Evolutionary conservation across 2,329 filamentous ascomycete species (phyloP), one percentile per base, ranked within the genome.

Genomic region (Alternaria sp.): DNA sequence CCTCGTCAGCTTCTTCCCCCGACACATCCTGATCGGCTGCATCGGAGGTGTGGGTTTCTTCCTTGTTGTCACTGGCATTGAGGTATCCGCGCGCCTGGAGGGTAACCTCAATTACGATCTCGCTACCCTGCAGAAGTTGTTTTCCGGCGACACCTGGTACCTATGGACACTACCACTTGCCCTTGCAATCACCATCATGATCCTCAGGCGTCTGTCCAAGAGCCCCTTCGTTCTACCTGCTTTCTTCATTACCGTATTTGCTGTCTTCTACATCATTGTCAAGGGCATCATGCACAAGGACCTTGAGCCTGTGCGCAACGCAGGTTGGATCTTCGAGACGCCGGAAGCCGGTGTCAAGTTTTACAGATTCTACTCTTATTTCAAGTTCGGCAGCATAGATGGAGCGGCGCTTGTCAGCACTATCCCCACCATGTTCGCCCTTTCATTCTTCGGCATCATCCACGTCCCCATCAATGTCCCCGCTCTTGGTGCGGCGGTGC

Each of bases 401-500:
- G 97, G 93, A 91, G 85, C 86, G 47, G 96, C 95, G 3, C 86
- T 99, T 52, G 82, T 85, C n/a, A 90, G 93, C 73, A 94, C 91
- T 1, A 86, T 97, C 28, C 96, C 96, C 1, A 94, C 96, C 28
- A 98, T 99, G 92, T 89, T 99, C 73, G 96, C 96, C 0, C 83
- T 99, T 64, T 98, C 96, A 0, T 99, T 99, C 83, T 99, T 99
- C 73, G 96, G 96, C 56, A 91, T 99, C 59, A 87, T 99, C 3
- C 96, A 99, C 77, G 96, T 99, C 3, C 96, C 96, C 0, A 99
- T 99, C 81, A 99, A 99, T 73, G 94, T 99, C 5, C 96, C 96
- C 3, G 96, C 96, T 3, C 83, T 99, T 62, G 96, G 93, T 0
- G 90, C 97, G 52, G 93, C 93, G 30, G 93, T 92, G 5, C 93